These are phyloP conservation scores for Citrus sp. DNA, from an alignment of 345 rosid species.

Conservation along the genomic window DNA sequence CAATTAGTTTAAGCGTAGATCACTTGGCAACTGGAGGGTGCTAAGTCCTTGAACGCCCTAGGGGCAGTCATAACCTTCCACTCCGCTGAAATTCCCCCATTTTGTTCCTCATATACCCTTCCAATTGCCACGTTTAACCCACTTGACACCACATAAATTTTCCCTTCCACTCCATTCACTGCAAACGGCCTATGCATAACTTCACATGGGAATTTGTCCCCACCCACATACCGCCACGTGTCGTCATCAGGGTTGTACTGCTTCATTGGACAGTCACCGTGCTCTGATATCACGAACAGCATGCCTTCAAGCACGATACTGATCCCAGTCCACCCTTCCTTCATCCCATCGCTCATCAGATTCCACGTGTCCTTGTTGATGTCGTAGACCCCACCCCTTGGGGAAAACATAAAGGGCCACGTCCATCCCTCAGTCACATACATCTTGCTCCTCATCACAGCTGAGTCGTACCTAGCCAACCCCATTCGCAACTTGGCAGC, in stretches of 20 bases:
- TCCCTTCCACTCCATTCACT: slow-evolving; percentile 40
- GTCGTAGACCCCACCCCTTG: slow-evolving; percentile 57
- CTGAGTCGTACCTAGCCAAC: slow-evolving; percentile 62
- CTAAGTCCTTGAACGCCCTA: slow-evolving; percentile 29
- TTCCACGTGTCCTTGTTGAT: slow-evolving; percentile 48
- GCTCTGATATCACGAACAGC: slow-evolving; percentile 62
- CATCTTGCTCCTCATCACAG: slow-evolving; percentile 46
- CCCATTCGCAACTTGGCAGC: slow-evolving; percentile 32
- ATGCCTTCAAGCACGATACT: slow-evolving; percentile 39
- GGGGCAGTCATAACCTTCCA: slow-evolving; percentile 52
- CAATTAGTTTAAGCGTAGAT: slow-evolving; percentile 38
- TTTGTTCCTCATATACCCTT: slow-evolving; percentile 20
- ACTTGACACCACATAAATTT: slow-evolving; percentile 50
- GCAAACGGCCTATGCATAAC: slow-evolving; percentile 50
- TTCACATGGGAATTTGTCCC: slow-evolving; percentile 48
- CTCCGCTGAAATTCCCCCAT: slow-evolving; percentile 28
- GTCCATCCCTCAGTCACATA: slow-evolving; percentile 79
- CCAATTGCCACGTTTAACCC: slow-evolving; percentile 62
- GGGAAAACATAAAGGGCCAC: slow-evolving; percentile 71
- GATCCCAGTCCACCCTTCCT: slow-evolving; percentile 73
- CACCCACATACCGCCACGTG: slow-evolving; percentile 55
- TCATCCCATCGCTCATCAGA: slow-evolving; percentile 57
- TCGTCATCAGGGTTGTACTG: slow-evolving; percentile 42
- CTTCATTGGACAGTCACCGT: slow-evolving; percentile 65
- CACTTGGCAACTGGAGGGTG: slow-evolving; percentile 59